These are phyloP conservation scores for Malus domestica DNA, from an alignment of 306 rosid species.

Conservation along the genomic window ASM211411v1 NC_041800.1:22934733-22935232, in stretches of 20 bases:
- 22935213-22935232: not conserved
- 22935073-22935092: not conserved
- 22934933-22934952: constrained; percentile 25
- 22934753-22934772: too few species aligned
- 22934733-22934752: too few species aligned
- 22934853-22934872: constrained; percentile 21
- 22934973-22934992: not conserved
- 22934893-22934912: constrained; percentile 44
- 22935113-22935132: constrained; percentile 9
- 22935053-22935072: not conserved
- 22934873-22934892: constrained; percentile 61
- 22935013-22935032: not conserved
- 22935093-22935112: not conserved
- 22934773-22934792: too few species aligned
- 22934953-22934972: not conserved
- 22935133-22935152: constrained; percentile 52
- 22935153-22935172: constrained; percentile 51
- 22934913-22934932: constrained; percentile 36
- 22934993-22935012: not conserved
- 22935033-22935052: too few species aligned
- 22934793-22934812: too few species aligned
- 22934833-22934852: too few species aligned
- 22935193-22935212: constrained; percentile 44
- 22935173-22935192: constrained; percentile 65
- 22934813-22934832: too few species aligned